phyloP scores from a whole-genome alignment of 2,329 filamentous ascomycete genomes.

The Fusarium sp. region DNA sequence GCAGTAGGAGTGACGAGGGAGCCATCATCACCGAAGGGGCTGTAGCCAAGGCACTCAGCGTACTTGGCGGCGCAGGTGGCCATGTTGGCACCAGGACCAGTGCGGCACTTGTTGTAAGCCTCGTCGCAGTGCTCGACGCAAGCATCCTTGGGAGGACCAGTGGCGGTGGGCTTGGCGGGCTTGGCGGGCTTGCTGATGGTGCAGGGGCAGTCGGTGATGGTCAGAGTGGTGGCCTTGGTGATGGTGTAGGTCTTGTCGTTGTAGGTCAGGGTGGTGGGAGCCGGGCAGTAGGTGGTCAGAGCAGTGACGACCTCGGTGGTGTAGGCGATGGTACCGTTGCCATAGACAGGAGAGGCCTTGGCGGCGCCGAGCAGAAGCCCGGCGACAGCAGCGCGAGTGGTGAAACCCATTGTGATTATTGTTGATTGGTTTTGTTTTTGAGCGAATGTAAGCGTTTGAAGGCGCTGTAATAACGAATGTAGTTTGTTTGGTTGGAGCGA shows the following conservation, averaged over 20 bases:
- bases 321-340: constrained; percentile 54
- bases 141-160: constrained; percentile 18
- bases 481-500: background rate
- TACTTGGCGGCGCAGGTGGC: constrained; percentile 35
- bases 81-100: constrained; percentile 21
- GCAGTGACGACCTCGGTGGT: constrained; percentile 71
- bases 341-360: constrained; percentile 28
- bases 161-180: constrained; percentile 15
- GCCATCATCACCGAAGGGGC: constrained; percentile 27
- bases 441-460: background rate
- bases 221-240: constrained; percentile 70
- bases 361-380: constrained; percentile 29
- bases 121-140: constrained; percentile 30
- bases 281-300: constrained; percentile 76
- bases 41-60: constrained; percentile 35
- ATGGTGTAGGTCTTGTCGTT: constrained; percentile 72
- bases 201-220: constrained; percentile 74
- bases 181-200: constrained; percentile 61
- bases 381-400: constrained; percentile 31
- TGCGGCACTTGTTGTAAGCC: constrained; percentile 28
- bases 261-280: constrained; percentile 67
- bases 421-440: constrained; percentile 1
- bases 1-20: constrained; percentile 30
- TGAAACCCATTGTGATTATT: constrained; percentile 35
- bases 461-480: background rate